Evolutionary conservation across 306 rosid species (phyloP).

Genomic region (Chamaecrista fasciculata): DNA sequence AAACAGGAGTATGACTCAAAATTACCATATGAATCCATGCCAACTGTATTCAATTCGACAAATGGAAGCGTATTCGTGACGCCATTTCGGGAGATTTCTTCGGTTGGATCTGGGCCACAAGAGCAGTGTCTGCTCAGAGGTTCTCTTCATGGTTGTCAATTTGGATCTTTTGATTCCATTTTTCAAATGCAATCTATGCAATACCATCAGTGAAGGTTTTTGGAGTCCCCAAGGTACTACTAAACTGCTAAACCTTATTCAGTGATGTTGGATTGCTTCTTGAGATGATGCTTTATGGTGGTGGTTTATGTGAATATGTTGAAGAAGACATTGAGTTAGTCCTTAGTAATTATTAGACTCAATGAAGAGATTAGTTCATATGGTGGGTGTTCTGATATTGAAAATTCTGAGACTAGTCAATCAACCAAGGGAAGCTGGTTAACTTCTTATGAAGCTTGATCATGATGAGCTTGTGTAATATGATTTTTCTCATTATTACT

Average conservation of each 20-base stretch:
- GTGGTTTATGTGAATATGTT: slow-evolving; percentile 47
- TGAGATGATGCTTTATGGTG: slow-evolving; percentile 9
- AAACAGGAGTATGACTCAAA: slow-evolving; percentile 57
- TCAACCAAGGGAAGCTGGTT: slow-evolving; percentile 26
- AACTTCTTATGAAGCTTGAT: slow-evolving; percentile 27
- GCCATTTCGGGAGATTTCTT: slow-evolving; percentile 55
- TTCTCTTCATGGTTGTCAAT: slow-evolving; percentile 46
- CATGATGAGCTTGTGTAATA: slow-evolving; percentile 36
- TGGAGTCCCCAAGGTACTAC: slow-evolving; percentile 28
- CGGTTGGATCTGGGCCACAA: slow-evolving; percentile 49
- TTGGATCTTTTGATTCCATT: slow-evolving; percentile 46
- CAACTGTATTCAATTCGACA: slow-evolving; percentile 43
- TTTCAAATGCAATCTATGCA: slow-evolving; percentile 59
- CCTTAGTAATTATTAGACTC: slow-evolving; percentile 42
- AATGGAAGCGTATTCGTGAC: slow-evolving; percentile 47
- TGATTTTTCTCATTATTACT: slow-evolving; percentile 40
- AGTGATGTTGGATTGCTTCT: slow-evolving; percentile 41
- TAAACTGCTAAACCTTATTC: slow-evolving; percentile 21
- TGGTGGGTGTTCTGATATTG: slow-evolving; percentile 35
- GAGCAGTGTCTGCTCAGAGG: slow-evolving; percentile 48
- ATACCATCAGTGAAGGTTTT: slow-evolving; percentile 40
- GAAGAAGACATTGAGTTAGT: slow-evolving; percentile 44
- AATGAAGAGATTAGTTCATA: slow-evolving; percentile 39
- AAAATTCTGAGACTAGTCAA: slow-evolving; percentile 35
- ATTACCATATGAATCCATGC: slow-evolving; percentile 33